Percentiles rank a stretch among this genome's conserved stretches.
Evolutionary conservation across 148 eudicot species (phyloP).

Genomic region (Vaccinium darrowii): DNA sequence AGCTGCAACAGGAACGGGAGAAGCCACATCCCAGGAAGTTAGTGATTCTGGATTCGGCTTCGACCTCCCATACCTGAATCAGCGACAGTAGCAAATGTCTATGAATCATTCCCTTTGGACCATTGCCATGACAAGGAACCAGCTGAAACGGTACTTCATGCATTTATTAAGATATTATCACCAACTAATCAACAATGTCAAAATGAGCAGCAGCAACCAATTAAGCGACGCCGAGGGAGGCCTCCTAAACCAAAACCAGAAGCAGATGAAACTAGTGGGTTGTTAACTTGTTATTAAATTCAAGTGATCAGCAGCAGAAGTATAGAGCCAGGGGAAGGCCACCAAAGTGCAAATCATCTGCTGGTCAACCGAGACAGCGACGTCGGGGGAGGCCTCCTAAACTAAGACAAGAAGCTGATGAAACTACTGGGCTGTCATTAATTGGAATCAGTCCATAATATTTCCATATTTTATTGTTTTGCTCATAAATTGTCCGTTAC

Average conservation of each 20-base stretch:
- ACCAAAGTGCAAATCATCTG: slow-evolving; percentile 4
- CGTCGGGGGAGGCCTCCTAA: background rate
- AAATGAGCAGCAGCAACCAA: slow-evolving; percentile 4
- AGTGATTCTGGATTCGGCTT: background rate
- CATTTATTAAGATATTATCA: background rate
- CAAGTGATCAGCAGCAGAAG: no score
- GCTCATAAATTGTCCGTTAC: background rate
- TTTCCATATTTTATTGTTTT: background rate
- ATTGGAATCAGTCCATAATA: background rate
- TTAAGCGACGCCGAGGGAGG: slow-evolving; percentile 3
- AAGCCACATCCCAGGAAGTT: background rate
- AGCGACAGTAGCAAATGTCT: background rate
- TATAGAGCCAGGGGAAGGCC: slow-evolving; percentile 2
- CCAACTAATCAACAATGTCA: background rate
- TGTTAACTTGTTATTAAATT: no score
- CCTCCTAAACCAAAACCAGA: slow-evolving; percentile 4
- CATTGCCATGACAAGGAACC: background rate
- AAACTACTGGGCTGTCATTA: background rate
- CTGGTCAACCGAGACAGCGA: background rate
- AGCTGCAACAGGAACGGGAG: slow-evolving; percentile 7
- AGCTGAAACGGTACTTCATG: background rate
- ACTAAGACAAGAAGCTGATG: background rate
- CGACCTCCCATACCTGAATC: background rate
- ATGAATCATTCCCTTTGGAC: slow-evolving; percentile 13
- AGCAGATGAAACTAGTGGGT: background rate